Evolutionary conservation across 2,329 filamentous ascomycete genomes (phyloP), one percentile per base, ranked within the genome.

Genomic region (Trichoderma arundinaceum): DNA sequence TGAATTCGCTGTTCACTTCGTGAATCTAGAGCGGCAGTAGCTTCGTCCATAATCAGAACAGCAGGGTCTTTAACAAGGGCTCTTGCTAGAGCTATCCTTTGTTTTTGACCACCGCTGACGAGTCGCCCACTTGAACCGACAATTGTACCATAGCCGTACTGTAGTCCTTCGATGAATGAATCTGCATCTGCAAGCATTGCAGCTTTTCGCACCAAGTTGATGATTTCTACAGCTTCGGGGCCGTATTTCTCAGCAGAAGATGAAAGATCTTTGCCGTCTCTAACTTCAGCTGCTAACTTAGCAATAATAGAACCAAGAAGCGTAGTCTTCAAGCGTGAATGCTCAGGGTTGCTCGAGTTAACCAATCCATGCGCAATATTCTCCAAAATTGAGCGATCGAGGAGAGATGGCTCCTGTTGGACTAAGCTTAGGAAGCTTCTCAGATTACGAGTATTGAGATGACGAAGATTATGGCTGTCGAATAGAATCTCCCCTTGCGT

Each of bases 41-140:
- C 88, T 75, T 91, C 88, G 68, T 91, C 89, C 2, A 88, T 79
- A 7, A 92, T 85, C 1, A 92, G 77, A 51, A 91, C 87, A 4
- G 81, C 80, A 1, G 88, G 86, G 68, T 86, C 77, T 54, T 83
- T 83, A 49, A 90, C 77, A 60, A 90, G 86, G 46, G 84, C 85
- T 19, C 87, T 80, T 0, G 87, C 87, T 65, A 90, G 88, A 1
- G 86, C 84, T 9, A 90, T 78, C 4, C 87, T 80, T 71, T 90
- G 88, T 28, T 85, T 80, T 71, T 90, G 87, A 2, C 84, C 84
- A 51, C 84, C 84, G 58, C 80, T 83, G 39, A 86, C 74, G 7
- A 83, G 76, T 15, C 77, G 78, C 10, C 83, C 84, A 43, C 77
- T 78, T 1, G 57, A 39, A 44, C 66, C 49, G 19, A 53, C 39